Evolutionary conservation across 1,284 basidiomycete genomes (phyloP).

Genomic region (Cryptococcus depauperatus): DNA sequence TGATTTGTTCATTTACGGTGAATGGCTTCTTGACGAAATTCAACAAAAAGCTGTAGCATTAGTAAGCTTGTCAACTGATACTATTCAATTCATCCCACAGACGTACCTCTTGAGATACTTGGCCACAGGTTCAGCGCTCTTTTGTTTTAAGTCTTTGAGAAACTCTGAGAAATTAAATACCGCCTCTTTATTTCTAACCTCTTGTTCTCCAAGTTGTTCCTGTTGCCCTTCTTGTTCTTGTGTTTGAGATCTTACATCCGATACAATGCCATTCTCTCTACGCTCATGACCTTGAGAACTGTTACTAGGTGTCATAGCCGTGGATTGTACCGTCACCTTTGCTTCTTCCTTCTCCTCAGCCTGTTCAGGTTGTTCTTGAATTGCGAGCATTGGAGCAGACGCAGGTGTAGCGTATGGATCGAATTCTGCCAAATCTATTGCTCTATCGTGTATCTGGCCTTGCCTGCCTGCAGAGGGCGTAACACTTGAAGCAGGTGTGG

Average conservation of each 20-base stretch:
- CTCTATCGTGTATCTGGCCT: background rate
- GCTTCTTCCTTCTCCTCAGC: background rate
- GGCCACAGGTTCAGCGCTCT: slow-evolving; percentile 76
- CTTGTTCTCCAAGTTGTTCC: background rate
- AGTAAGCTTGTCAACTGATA: background rate
- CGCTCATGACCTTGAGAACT: background rate
- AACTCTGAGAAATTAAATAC: slow-evolving; percentile 52
- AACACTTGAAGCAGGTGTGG: slow-evolving; percentile 13
- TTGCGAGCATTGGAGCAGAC: background rate
- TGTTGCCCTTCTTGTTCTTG: background rate
- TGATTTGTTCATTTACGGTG: slow-evolving; percentile 82
- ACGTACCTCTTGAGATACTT: slow-evolving; percentile 79
- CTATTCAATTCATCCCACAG: background rate
- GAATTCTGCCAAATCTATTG: slow-evolving; percentile 33
- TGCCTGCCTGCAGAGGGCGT: slow-evolving; percentile 7
- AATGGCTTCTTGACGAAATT: slow-evolving; percentile 85
- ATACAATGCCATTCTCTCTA: too few relatives aligned
- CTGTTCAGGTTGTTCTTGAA: background rate
- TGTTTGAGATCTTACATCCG: too few relatives aligned
- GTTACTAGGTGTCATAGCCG: slow-evolving; percentile 1
- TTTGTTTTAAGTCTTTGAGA: slow-evolving; percentile 79
- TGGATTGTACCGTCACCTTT: background rate
- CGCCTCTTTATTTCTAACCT: slow-evolving; percentile 14
- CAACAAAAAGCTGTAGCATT: slow-evolving; percentile 61
- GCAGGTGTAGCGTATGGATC: slow-evolving; percentile 37